A percentile compares a stretch with the other conserved stretches of the same genome.
These are phyloP conservation scores for Ganoderma boninense DNA, from an alignment of 1,284 basidiomycete species.

Conservation along the genomic window DNA sequence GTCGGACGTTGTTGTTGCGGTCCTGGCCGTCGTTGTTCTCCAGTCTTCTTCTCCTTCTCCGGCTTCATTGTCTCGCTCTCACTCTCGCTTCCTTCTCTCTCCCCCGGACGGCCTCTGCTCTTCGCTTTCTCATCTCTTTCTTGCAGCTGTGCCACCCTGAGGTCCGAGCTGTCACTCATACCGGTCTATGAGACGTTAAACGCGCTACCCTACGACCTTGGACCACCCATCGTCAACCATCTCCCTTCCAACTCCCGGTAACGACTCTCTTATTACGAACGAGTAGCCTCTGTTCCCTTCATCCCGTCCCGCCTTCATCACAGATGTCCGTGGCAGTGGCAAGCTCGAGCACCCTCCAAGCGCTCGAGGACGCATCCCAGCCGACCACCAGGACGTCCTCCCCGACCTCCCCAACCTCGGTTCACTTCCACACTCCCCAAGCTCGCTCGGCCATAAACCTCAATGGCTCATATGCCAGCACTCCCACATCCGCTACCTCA, in stretches of 20 bases:
- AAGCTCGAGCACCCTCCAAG: conserved; percentile 47
- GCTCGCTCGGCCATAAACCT: conserved; percentile 36
- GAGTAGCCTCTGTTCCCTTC: conserved; percentile 4
- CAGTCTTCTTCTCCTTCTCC: conserved; percentile 25
- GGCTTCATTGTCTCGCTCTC: conserved; percentile 16
- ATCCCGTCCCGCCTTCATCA: conserved; percentile 11
- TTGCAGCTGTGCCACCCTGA: conserved; percentile 7
- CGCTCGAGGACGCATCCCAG: conserved; percentile 47
- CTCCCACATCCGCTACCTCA: conserved; percentile 24
- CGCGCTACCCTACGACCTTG: conserved; percentile 28
- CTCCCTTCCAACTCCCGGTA: conserved; percentile 8
- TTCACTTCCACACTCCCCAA: conserved; percentile 45
- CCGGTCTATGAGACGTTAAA: conserved; percentile 32
- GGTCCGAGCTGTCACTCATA: conserved; percentile 26
- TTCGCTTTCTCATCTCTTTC: conserved; percentile 16
- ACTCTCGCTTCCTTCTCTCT: conserved; percentile 23
- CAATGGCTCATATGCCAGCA: conserved; percentile 33
- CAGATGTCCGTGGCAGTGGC: conserved; percentile 53
- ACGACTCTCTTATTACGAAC: conserved; percentile 22
- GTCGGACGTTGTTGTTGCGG: conserved; percentile 12
- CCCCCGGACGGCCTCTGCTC: conserved; percentile 13
- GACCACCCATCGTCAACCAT: conserved; percentile 17
- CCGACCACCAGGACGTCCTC: conserved; percentile 57
- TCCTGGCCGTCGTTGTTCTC: conserved; percentile 11
- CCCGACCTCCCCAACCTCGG: conserved; percentile 58